Conservation (phyloP, 1,284 basidiomycete genomes). For the Tilletia caries region DNA sequence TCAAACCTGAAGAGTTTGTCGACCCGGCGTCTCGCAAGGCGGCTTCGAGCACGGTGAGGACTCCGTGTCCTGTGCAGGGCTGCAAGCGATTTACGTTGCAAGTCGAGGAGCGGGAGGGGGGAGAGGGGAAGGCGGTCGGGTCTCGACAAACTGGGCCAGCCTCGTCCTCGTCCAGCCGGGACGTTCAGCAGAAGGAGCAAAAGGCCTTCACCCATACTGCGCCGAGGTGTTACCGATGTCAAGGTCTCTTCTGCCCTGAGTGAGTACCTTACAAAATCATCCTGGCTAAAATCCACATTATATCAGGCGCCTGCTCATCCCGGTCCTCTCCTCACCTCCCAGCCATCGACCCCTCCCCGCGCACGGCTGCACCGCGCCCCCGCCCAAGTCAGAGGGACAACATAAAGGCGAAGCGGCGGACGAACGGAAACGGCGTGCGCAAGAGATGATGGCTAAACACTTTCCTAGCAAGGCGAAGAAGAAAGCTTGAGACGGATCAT, state of each 20-base stretch:
- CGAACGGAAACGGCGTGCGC: constrained; percentile 43
- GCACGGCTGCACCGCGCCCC: constrained; percentile 35
- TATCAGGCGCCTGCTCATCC: neutral
- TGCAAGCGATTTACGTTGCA: constrained; percentile 41
- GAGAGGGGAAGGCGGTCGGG: neutral
- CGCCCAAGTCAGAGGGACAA: constrained; percentile 39
- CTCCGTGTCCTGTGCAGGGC: constrained; percentile 40
- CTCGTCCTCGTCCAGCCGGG: neutral
- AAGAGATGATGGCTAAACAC: constrained; percentile 36
- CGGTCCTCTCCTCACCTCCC: neutral
- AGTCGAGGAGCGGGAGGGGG: constrained; percentile 13
- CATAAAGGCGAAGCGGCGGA: constrained; percentile 32
- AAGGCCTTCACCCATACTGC: constrained; percentile 30
- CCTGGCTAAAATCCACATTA: too few relatives aligned
- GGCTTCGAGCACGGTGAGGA: constrained; percentile 18
- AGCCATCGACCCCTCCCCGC: constrained; percentile 30
- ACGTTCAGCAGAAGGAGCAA: neutral
- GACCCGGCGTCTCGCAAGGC: constrained; percentile 12
- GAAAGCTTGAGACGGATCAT: neutral
- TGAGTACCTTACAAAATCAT: too few relatives aligned
- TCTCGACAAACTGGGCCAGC: too few relatives aligned
- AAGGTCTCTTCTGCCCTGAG: constrained; percentile 34
- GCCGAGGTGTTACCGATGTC: constrained; percentile 38
- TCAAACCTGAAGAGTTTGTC: constrained; percentile 28
- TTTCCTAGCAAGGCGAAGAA: constrained; percentile 27